These are phyloP conservation scores for Aspergillus sp. DNA, from an alignment of 2,329 filamentous ascomycete species.

Conservation along the genomic window DNA sequence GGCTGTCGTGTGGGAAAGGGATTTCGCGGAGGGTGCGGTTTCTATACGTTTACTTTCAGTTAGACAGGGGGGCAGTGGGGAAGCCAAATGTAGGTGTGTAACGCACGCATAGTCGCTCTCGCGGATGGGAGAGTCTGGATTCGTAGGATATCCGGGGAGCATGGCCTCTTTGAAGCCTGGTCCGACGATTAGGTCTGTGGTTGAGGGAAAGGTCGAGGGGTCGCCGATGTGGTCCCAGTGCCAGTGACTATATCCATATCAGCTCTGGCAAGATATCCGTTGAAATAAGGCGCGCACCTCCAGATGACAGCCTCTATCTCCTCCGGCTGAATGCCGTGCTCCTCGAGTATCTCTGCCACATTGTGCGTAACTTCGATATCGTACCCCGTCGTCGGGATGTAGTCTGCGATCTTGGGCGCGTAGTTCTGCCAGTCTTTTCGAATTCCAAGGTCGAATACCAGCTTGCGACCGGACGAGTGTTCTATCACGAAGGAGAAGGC, in stretches of 20 bases:
- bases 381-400: conserved; percentile 23
- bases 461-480: conserved; percentile 11
- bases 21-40: conserved; percentile 28
- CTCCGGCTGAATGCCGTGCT: conserved; percentile 19
- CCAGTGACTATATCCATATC: conserved; percentile 26
- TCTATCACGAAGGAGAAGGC: conserved; percentile 13
- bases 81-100: no score
- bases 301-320: conserved; percentile 34
- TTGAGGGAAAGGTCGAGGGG: conserved; percentile 28
- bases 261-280: no score
- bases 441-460: conserved; percentile 38
- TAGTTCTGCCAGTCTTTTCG: conserved; percentile 37
- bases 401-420: conserved; percentile 26
- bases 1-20: conserved; percentile 12
- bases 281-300: conserved; percentile 5
- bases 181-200: conserved; percentile 30
- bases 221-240: conserved; percentile 38
- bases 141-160: conserved; percentile 27
- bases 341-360: conserved; percentile 31
- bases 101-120: conserved; percentile 24
- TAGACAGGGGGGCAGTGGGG: no score
- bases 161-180: conserved; percentile 27
- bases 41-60: no score
- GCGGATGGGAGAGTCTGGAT: conserved; percentile 20
- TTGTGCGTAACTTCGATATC: conserved; percentile 28